phyloP scores from a whole-genome alignment of 2,329 filamentous ascomycete genomes.

The Anthostomella pinea region DNA sequence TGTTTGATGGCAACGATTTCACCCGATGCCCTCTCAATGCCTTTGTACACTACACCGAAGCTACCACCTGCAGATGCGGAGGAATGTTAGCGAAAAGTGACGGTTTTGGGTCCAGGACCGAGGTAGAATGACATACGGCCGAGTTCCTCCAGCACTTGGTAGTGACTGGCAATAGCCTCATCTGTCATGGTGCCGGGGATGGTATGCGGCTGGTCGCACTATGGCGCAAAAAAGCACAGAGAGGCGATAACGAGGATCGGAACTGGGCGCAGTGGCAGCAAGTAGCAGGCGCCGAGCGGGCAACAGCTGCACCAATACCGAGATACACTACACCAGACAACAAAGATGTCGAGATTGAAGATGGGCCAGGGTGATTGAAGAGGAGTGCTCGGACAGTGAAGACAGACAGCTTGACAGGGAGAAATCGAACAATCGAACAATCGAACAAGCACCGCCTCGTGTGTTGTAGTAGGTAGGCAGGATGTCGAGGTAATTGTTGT shows the following conservation, averaged over 20 bases:
- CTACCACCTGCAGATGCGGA: slow-evolving; percentile 66
- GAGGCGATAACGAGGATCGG: slow-evolving; percentile 12
- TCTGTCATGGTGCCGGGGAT: slow-evolving; percentile 46
- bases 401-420: background rate
- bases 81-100: slow-evolving; percentile 9
- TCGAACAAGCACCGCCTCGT: background rate
- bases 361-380: background rate
- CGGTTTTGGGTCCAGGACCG: background rate
- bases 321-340: no score
- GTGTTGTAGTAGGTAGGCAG: no score
- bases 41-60: slow-evolving; percentile 96
- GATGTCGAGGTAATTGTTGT: no score
- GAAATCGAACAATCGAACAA: background rate
- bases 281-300: slow-evolving; percentile 12
- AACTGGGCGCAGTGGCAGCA: slow-evolving; percentile 13
- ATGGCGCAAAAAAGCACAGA: slow-evolving; percentile 1
- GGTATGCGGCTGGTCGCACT: slow-evolving; percentile 15
- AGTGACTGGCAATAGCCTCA: slow-evolving; percentile 75
- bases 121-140: slow-evolving; percentile 65
- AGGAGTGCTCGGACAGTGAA: background rate
- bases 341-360: background rate
- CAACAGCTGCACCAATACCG: slow-evolving; percentile 9
- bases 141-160: slow-evolving; percentile 93
- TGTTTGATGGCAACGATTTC: slow-evolving; percentile 97
- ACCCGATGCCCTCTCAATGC: slow-evolving; percentile 84